Evolutionary conservation across 2,329 filamentous ascomycete genomes (phyloP).

Genomic region (Thermochaetoides dissita): DNA sequence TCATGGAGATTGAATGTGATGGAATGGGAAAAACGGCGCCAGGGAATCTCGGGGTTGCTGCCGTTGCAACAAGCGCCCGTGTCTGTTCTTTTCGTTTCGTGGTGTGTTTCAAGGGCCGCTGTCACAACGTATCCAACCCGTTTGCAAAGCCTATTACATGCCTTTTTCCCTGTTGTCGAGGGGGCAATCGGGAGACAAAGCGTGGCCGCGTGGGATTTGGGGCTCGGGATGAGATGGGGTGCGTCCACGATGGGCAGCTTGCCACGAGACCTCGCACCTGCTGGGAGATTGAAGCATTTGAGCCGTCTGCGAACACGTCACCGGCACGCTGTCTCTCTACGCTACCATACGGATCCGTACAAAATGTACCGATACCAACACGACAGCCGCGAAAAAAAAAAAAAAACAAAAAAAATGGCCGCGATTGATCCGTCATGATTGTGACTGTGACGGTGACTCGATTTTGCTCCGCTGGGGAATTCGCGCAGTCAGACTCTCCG

Average conservation of each 20-base stretch:
- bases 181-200: neutral
- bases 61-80: constrained; percentile 14
- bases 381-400: too few species aligned
- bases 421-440: too few species aligned
- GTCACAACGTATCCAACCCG: constrained; percentile 6
- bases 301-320: too few species aligned
- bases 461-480: too few species aligned
- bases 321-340: too few species aligned
- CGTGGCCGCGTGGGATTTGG: neutral
- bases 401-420: too few species aligned
- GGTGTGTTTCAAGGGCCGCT: constrained; percentile 15
- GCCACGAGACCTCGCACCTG: too few species aligned
- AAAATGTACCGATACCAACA: too few species aligned
- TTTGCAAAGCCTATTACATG: constrained; percentile 5
- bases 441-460: too few species aligned
- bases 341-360: too few species aligned
- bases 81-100: constrained; percentile 13
- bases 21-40: neutral
- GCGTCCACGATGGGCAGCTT: too few species aligned
- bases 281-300: too few species aligned
- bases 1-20: constrained; percentile 2
- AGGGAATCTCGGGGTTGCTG: neutral
- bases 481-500: neutral
- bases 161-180: constrained; percentile 3
- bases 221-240: neutral